Evolutionary conservation across 768 basidiomycete species (phyloP), one percentile per base, ranked within the genome.

Genomic region (Cystofilobasidium bisporidii): DNA sequence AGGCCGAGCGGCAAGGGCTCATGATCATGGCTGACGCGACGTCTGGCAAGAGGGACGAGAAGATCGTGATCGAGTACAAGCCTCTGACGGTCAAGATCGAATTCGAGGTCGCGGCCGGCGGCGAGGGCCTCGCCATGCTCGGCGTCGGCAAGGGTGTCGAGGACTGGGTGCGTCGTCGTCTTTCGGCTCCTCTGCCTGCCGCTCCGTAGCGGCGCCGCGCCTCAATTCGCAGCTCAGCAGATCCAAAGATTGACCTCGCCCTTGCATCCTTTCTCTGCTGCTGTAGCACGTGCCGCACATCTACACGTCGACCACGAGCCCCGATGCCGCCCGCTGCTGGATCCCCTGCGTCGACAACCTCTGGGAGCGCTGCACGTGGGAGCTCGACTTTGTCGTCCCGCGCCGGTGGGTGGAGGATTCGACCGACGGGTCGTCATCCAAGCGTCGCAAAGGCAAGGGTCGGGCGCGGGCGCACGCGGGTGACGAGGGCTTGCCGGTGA

Each of bases 291-390:
- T 36, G 69, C 94, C 94, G 58, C 96, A 98, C 78, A 87, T 87
- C 55, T 98, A 87, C 74, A 91, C 92, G 3, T 87, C 86, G 5
- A 86, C 91, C 0, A 87, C 89, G 0, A 87, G 86, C 11, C 86
- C 91, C 9, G 90, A 93, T 74, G 83, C 90, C 22, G 92, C 94
- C n/a, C 82, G 96, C 73, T 92, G 90, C 73, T 99, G 96, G 96
- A 86, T 97, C n/a, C 96, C 96, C 18, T 99, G 96, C 73, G 78
- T 97, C 24, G 96, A 99, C 76, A 89, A 85, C 72, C 78, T 91
- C 26, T 94, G 91, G 89, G 93, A 96, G 77, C 87, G 90, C 73
- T 96, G 89, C 72, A 93, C 94, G 10, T 99, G 96, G 96, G 96
- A 99, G 74, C 87, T 98, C 66, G 91, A 97, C 77, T 90, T 96